Evolutionary conservation across 208 protist species (phyloP), one percentile per base, ranked within the genome.

Genomic region (Tritrichomonas musculus): DNA sequence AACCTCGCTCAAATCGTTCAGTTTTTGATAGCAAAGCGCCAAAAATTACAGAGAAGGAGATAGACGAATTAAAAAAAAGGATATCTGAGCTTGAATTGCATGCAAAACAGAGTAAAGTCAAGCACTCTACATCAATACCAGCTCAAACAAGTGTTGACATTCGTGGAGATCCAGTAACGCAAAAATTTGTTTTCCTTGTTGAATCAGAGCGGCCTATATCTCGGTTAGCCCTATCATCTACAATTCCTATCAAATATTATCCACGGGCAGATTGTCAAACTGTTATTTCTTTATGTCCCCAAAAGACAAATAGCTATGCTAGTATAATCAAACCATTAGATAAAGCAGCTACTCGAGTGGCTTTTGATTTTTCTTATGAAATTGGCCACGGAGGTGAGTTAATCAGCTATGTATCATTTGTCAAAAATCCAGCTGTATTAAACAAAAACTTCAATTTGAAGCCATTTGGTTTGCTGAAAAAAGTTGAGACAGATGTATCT

Each of bases 331-430:
- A 14, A 50, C 73, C 73, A 14, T 25, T 50, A 1, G 41, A 82
- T 82, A 14, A 20, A 50, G n/a, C n/a, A 22, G 8, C 41, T 11
- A 82, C 73, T 4, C 33, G 73, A 1, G 25, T 82, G 0, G 41
- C 73, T 9, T 82, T 82, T 36, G 73, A 82, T 53, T 47, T 82
- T 9, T 82, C 73, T n/a, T 82, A 82, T 53, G 41, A 82, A 82
- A 82, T 36, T 11, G 73, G 73, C 41, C 9, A 53, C 3, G 41
- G 73, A 1, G 73, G 73, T 50, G 41, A 47, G 14, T 30, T 82
- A 14, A 25, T 53, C 4, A 20, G n/a, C 5, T 82, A 53, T 36
- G 41, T 82, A 2, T 53, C 30, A 14, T 82, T 47, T 30, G 1
- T 41, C 8, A 36, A 36, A 0, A 50, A 20, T 30, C 41, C 33